Evolutionary conservation across 768 basidiomycete genomes (phyloP), one percentile per base, ranked within the genome.

Genomic region (Russula sp.): DNA sequence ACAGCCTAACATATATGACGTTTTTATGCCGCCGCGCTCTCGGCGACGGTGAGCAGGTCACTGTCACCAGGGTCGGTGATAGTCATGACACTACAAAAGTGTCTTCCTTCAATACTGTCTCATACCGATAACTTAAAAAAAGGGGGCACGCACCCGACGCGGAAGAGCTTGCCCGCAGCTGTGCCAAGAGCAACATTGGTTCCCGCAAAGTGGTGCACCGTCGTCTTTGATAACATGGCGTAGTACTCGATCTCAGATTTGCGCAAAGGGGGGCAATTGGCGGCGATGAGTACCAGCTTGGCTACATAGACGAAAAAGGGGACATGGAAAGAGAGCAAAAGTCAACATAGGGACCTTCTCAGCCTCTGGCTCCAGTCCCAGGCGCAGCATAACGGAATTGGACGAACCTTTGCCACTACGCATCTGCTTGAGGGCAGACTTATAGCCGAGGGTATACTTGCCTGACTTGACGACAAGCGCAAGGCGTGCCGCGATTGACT

Each of bases 171-270:
- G 75, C 97, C 97, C 63, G 97, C 95, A 76, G 97, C 97, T 55
- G 97, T 99, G 62, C 97, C 97, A 68, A 99, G 89, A 64, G 96
- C 91, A 70, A 98, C 94, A 75, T 99, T 99, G 67, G 94, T 94
- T 68, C 97, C 97, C 68, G 86, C 82, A 76, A 97, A 99, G 81
- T 98, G 95, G 80, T 98, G 97, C 61, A 98, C 96, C 62, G 91
- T 86, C 62, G 96, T 98, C 83, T 99, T 99, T 70, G 94, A 97
- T 75, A 99, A 84, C 95, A 97, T 97, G 79, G 94, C 97, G 75
- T 98, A 99, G 83, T 98, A 99, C 82, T 99, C 97, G 63, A 99
- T 84, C 83, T 99, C 97, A 65, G 96, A 98, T 78, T 97, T 97
- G 77, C 97, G 93, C 66, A 99, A 86, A 66, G 97, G 97, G 62